Base-by-base conservation (phyloP, 2,329 filamentous ascomycete species). In the Nemania sp. region DNA sequence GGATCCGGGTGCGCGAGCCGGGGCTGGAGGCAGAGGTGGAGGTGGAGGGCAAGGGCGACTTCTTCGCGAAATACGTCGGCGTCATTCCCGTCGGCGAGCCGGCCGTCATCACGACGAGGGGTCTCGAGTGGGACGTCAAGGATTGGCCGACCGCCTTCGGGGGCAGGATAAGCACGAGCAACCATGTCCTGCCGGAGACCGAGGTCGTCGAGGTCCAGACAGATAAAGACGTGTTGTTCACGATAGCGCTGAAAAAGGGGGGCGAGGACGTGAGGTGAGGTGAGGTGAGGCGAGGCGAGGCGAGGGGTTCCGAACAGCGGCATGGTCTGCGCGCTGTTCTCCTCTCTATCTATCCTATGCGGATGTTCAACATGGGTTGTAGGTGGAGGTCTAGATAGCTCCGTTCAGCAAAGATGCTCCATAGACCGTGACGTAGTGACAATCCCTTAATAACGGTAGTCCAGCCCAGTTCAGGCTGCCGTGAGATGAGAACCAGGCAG, bases 41-140 rank as follows among this genome's bases (percentile, higher is more conserved):
- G n/a, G n/a, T n/a, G n/a, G n/a, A n/a, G n/a, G n/a, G n/a, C n/a
- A n/a, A 59, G 32, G 57, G 56, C 32, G 78, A 78, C 51, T 75
- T 84, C 2, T 90, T 97, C 69, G 90, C 84, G 6, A 89, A 90
- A 72, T 87, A 96, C 71, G 84, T 96, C 32, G 95, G 95, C 10
- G 90, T 99, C 64, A 80, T 99, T 40, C 95, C 95, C 0, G 78
- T 98, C 20, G 89, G 87, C 57, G 90, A 88, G n/a, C 85, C 88
- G 2, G 89, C 90, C 48, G 75, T 82, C n/a, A 92, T 99, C 68
- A 89, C 87, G 7, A 96, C 91, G 0, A 77, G 80, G 13, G 95
- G 95, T 0, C 79, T 98, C 18, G 88, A 96, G 73, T 99, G 95
- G 95, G 92, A 99, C 76, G 90, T 99, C 1, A 73, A 81, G 60